These are phyloP conservation scores for Clarireedia hainanense DNA, from an alignment of 2,329 filamentous ascomycete genomes.

Conservation along the genomic window DNA sequence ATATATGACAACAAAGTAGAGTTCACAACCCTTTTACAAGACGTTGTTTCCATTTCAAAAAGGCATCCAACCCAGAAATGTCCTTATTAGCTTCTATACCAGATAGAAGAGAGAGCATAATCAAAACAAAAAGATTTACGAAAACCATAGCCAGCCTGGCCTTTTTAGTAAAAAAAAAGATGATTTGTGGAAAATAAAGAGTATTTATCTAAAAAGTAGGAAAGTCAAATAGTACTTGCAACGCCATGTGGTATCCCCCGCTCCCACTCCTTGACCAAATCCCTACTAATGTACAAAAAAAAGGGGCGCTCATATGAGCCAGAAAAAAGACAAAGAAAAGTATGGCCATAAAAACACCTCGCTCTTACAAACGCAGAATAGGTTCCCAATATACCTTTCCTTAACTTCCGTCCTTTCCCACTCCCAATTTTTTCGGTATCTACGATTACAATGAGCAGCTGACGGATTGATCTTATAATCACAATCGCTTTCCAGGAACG, in stretches of 20 bases:
- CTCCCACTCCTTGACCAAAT: not conserved
- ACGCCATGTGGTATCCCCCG: constrained; percentile 7
- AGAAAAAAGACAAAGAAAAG: not conserved
- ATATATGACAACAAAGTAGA: not conserved
- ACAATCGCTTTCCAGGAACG: constrained; percentile 81
- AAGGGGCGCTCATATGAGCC: not conserved
- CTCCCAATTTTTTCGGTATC: not conserved
- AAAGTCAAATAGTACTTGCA: not conserved
- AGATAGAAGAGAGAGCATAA: not conserved
- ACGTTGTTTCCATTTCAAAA: not conserved
- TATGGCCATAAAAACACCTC: constrained; percentile 2
- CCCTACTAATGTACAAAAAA: constrained; percentile 2
- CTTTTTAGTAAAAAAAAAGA: not conserved
- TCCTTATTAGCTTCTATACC: not conserved
- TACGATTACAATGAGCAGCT: not conserved
- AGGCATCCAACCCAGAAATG: not conserved
- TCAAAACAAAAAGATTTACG: not conserved
- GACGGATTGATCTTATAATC: constrained; percentile 16
- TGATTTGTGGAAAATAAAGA: not conserved
- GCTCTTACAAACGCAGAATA: constrained; percentile 3
- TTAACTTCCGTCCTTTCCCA: not conserved
- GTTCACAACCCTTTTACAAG: not conserved
- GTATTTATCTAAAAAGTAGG: not conserved
- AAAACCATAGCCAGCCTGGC: not conserved
- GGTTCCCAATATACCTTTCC: not conserved